Evolutionary conservation across 331 rosid species (phyloP), one percentile per base, ranked within the genome.

Genomic region (Saraca asoca): DNA sequence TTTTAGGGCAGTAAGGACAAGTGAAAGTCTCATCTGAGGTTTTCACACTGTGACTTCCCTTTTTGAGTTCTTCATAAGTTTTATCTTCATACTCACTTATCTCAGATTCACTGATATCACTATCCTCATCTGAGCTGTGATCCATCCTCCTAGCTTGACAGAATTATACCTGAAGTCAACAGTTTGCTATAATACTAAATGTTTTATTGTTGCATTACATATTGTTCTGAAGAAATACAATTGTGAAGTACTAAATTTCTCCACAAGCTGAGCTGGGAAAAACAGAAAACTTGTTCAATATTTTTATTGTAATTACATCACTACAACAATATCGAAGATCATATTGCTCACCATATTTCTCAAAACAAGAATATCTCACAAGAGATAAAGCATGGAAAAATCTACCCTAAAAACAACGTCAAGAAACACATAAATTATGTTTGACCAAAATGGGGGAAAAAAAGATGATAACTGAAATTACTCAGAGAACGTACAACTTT

Each of bases 1-100:
- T 90, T 66, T 58, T 88, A 5, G 84, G 77, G 59, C 97, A 95
- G 74, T 83, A 95, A 9, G 99, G 99, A 79, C 99, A 95, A 58
- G 69, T 44, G 59, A 83, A 90, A 66, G 82, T 72, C 41, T 72
- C 87, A 1, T 86, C 76, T 13, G 87, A 77, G 65, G 68, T 72
- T 83, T 82, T 83, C 71, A 94, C 90, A 33, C 9, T 53, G 69
- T 45, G 79, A 12, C 62, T 64, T 66, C 96, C 96, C 75, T 38
- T 81, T 81, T 86, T 90, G 59, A 94, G 82, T 58, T 80, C 88
- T 58, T 78, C 82, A 51, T 90, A 88, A 49, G 81, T 81, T 61
- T 77, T 82, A 50, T 73, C 79, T 54, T 66, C 76, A 53, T 68
- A 74, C 78, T 76, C 80, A 5, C 56, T 76, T 73, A 86, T 53